phyloP scores from a whole-genome alignment of 495 filamentous ascomycete genomes.

The Parathielavia appendiculata region DNA sequence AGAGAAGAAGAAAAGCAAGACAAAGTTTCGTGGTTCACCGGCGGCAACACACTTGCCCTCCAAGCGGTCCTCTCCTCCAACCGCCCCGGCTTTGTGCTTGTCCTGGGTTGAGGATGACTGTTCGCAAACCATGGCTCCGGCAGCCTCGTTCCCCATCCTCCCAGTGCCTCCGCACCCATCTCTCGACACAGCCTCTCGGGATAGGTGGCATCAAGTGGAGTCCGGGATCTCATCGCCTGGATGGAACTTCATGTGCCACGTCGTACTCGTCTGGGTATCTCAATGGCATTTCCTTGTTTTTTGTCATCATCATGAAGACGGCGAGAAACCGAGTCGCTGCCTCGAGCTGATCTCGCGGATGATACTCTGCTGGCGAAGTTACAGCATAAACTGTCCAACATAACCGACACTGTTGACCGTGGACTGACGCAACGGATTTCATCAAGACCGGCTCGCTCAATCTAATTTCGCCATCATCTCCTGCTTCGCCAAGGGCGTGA shows the following conservation, averaged over 20 bases:
- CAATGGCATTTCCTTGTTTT: conserved; percentile 16
- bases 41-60: conserved; percentile 21
- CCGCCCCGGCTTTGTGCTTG: conserved; percentile 24
- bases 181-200: conserved; percentile 19
- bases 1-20: conserved; percentile 36
- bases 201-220: conserved; percentile 13
- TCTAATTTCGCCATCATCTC: conserved; percentile 98
- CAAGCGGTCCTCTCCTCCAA: conserved; percentile 23
- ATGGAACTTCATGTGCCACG: conserved; percentile 12
- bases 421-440: conserved; percentile 18
- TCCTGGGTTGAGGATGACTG: conserved; percentile 14
- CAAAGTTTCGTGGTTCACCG: conserved; percentile 30
- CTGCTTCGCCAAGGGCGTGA: conserved; percentile 80
- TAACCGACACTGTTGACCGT: conserved; percentile 17
- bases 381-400: conserved; percentile 25
- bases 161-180: conserved; percentile 14
- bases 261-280: conserved; percentile 23
- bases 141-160: conserved; percentile 7
- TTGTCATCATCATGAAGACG: conserved; percentile 29
- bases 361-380: conserved; percentile 29
- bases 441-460: conserved; percentile 47
- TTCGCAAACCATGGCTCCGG: conserved; percentile 5
- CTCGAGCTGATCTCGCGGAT: conserved; percentile 21
- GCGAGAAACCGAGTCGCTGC: conserved; percentile 26
- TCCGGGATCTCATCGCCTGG: conserved; percentile 17